A percentile compares a stretch with the other conserved stretches of the same genome.
Conservation (phyloP, 306 rosid species). For the Sesbania bispinosa region DNA sequence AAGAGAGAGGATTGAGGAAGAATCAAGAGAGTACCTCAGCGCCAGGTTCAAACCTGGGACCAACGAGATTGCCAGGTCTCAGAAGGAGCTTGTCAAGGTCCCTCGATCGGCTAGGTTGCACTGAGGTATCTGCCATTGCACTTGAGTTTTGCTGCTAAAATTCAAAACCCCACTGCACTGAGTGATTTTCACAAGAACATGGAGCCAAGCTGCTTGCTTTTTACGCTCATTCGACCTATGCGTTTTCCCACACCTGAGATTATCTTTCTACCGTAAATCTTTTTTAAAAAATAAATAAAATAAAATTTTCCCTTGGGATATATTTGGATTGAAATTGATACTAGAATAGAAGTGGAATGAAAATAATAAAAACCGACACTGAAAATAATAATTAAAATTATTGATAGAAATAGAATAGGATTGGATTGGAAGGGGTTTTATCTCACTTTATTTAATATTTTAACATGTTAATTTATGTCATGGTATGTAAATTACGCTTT, state of each 20-base stretch:
- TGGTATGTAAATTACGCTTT: too few relatives aligned
- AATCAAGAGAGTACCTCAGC: slow-evolving; percentile 36
- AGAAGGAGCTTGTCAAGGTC: slow-evolving; percentile 95
- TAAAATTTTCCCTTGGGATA: too few relatives aligned
- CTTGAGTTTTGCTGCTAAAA: background rate
- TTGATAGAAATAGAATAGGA: too few relatives aligned
- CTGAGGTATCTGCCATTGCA: slow-evolving; percentile 42
- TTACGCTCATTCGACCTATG: slow-evolving; percentile 14
- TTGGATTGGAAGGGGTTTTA: too few relatives aligned
- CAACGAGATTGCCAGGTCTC: slow-evolving; percentile 74
- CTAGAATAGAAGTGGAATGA: too few relatives aligned
- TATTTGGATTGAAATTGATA: too few relatives aligned
- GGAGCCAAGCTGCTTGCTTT: background rate
- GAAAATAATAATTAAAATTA: too few relatives aligned
- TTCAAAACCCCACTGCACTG: background rate
- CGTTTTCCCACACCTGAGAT: too few relatives aligned
- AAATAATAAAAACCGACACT: too few relatives aligned
- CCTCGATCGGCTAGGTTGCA: slow-evolving; percentile 59
- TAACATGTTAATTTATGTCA: too few relatives aligned
- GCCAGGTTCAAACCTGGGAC: slow-evolving; percentile 77
- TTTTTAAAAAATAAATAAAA: too few relatives aligned
- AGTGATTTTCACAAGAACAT: background rate
- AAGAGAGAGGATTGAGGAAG: background rate
- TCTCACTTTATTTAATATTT: too few relatives aligned
- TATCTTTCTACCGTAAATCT: background rate